These are phyloP conservation scores for Daldinia sp. DNA, from an alignment of 2,329 filamentous ascomycete genomes.

Conservation along the genomic window DNA sequence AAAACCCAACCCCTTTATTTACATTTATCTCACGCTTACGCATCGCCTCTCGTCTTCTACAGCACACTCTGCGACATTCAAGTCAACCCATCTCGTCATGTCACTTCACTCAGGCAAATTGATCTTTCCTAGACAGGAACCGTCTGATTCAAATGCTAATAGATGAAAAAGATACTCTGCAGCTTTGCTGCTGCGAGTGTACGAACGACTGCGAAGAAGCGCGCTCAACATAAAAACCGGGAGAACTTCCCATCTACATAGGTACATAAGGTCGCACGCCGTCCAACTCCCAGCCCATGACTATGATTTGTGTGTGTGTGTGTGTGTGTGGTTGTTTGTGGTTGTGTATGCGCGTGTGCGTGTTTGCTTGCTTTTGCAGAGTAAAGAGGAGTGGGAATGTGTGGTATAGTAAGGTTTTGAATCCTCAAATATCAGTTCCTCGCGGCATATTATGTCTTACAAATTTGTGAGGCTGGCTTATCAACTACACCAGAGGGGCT, in stretches of 20 bases:
- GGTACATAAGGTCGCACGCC: constrained; percentile 32
- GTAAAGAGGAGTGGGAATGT: constrained; percentile 21
- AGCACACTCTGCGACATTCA: background rate
- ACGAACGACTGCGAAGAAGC: constrained; percentile 15
- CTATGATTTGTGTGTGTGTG: constrained; percentile 27
- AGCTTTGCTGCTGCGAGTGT: constrained; percentile 3
- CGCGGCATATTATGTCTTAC: constrained; percentile 29
- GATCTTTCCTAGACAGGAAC: constrained; percentile 2
- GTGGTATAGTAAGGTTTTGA: constrained; percentile 27
- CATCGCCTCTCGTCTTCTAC: background rate
- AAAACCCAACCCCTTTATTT: background rate
- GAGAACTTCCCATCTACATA: constrained; percentile 26
- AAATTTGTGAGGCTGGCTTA: constrained; percentile 27
- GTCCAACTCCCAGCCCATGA: constrained; percentile 38
- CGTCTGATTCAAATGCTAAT: constrained; percentile 14
- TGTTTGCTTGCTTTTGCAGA: constrained; percentile 5
- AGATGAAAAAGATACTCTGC: constrained; percentile 12
- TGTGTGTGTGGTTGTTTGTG: constrained; percentile 1
- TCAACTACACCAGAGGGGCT: constrained; percentile 3
- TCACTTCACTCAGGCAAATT: constrained; percentile 2
- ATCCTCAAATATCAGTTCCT: constrained; percentile 25
- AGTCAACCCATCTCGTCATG: background rate
- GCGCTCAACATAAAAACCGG: constrained; percentile 29
- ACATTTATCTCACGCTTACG: background rate
- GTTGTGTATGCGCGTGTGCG: background rate